Conservation (phyloP, 2,329 filamentous ascomycete species). For the Alternaria sp. region DNA sequence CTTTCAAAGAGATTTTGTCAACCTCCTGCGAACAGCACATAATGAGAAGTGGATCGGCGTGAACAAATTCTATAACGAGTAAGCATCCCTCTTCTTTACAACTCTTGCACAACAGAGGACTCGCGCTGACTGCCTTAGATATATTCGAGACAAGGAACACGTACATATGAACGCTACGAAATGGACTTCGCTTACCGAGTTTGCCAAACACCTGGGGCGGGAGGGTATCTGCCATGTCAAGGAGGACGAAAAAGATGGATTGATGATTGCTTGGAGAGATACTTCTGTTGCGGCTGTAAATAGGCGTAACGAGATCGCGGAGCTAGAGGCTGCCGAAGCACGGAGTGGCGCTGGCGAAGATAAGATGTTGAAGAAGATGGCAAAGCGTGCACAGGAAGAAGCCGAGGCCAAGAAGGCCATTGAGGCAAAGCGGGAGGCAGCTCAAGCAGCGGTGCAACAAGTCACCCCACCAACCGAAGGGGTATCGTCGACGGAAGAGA, state of each 20-base stretch:
- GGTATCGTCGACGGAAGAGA: slow-evolving; percentile 36
- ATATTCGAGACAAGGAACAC: slow-evolving; percentile 6
- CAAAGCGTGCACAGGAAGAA: slow-evolving; percentile 74
- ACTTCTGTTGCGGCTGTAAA: slow-evolving; percentile 85
- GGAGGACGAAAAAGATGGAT: slow-evolving; percentile 86
- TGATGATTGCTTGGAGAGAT: slow-evolving; percentile 91
- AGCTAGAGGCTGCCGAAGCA: slow-evolving; percentile 86
- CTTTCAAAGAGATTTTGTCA: slow-evolving; percentile 81
- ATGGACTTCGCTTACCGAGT: slow-evolving; percentile 88
- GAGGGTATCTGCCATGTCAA: slow-evolving; percentile 85
- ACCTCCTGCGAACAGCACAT: slow-evolving; percentile 80
- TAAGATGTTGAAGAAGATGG: slow-evolving; percentile 81
- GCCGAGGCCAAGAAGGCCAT: slow-evolving; percentile 52
- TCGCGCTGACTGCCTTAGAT: neutral
- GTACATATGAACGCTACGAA: slow-evolving; percentile 79
- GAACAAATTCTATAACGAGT: slow-evolving; percentile 95
- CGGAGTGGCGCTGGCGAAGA: slow-evolving; percentile 92
- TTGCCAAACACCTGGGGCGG: slow-evolving; percentile 83
- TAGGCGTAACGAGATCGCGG: slow-evolving; percentile 79
- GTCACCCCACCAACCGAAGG: slow-evolving; percentile 46
- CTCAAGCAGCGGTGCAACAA: slow-evolving; percentile 42
- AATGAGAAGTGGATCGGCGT: slow-evolving; percentile 88
- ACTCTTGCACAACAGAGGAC: neutral
- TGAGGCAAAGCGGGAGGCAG: slow-evolving; percentile 56
- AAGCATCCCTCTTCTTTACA: neutral